These are phyloP conservation scores for Pseudoscleropodium purum DNA, from an alignment of 225 moss, liverwort and hornwort species.

Conservation along the genomic window DNA sequence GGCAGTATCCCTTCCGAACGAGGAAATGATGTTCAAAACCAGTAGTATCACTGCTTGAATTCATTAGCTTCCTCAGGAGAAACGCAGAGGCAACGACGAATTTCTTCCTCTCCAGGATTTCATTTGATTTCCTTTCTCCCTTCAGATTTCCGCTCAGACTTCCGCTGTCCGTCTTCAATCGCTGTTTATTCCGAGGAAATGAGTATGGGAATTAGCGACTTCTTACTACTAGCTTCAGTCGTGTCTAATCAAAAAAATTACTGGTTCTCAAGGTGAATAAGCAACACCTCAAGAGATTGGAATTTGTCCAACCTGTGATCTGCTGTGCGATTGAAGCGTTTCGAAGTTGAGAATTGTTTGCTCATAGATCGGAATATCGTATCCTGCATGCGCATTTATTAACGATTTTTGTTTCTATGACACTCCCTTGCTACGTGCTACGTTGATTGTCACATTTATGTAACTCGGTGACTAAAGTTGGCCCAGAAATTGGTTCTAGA, in stretches of 20 bases:
- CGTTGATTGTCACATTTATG: not conserved
- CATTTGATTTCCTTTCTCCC: not conserved
- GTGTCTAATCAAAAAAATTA: not conserved
- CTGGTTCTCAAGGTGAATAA: not conserved
- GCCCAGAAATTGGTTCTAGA: not conserved
- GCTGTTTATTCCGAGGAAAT: not conserved
- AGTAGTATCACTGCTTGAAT: not conserved
- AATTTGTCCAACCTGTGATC: not conserved
- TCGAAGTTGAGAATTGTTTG: not conserved
- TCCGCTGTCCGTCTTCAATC: not conserved
- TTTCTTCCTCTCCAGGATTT: not conserved
- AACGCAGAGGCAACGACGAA: not conserved
- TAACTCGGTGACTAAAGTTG: not conserved
- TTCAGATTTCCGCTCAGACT: not conserved
- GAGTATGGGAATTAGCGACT: not conserved
- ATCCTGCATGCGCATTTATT: not conserved
- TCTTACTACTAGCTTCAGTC: not conserved
- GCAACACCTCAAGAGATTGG: not conserved
- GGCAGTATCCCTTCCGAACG: not conserved
- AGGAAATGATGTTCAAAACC: not conserved
- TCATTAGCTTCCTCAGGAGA: not conserved
- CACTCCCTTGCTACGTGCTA: not conserved
- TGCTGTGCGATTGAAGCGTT: not conserved
- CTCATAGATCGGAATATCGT: not conserved
- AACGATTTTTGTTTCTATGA: not conserved